phyloP scores from a whole-genome alignment of 2,329 filamentous ascomycete species.

The Balansia obtecta region DNA sequence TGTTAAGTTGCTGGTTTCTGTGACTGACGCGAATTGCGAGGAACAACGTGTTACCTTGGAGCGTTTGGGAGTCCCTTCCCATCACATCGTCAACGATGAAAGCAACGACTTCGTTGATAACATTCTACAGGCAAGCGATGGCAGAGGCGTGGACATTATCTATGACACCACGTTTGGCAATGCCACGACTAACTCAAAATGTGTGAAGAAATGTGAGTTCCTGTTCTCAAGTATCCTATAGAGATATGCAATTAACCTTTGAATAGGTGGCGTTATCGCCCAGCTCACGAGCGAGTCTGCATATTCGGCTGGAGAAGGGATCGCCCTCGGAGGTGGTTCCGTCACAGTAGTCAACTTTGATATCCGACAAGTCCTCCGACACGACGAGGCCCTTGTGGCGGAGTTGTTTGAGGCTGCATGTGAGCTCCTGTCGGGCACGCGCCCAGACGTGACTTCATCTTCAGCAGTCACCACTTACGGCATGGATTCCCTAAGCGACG shows the following conservation, averaged over 20 bases:
- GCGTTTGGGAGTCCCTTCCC: conserved; percentile 19
- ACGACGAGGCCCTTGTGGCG: conserved; percentile 20
- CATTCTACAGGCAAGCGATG: conserved; percentile 20
- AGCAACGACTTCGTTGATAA: conserved; percentile 20
- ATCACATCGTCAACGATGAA: conserved; percentile 26
- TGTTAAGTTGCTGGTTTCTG: conserved; percentile 30
- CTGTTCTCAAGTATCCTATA: too few species aligned
- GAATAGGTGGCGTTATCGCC: conserved; percentile 20
- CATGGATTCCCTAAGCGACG: conserved; percentile 14
- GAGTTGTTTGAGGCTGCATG: conserved; percentile 15
- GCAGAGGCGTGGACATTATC: conserved; percentile 27
- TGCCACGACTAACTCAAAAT: conserved; percentile 19
- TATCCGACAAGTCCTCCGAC: conserved; percentile 17
- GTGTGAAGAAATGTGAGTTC: conserved; percentile 23
- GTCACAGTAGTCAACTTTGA: conserved; percentile 22
- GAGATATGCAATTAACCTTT: not conserved
- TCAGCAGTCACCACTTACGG: conserved; percentile 5
- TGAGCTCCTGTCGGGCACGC: conserved; percentile 4
- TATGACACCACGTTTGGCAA: conserved; percentile 31
- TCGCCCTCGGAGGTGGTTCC: conserved; percentile 3
- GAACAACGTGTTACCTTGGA: conserved; percentile 26
- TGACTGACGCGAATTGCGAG: conserved; percentile 15
- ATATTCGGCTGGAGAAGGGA: conserved; percentile 5
- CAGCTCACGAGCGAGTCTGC: conserved; percentile 17
- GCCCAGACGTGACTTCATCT: too few species aligned